These are phyloP conservation scores for Metschnikowia matae DNA, from an alignment of 805 yeast species.

Conservation along the genomic window DNA sequence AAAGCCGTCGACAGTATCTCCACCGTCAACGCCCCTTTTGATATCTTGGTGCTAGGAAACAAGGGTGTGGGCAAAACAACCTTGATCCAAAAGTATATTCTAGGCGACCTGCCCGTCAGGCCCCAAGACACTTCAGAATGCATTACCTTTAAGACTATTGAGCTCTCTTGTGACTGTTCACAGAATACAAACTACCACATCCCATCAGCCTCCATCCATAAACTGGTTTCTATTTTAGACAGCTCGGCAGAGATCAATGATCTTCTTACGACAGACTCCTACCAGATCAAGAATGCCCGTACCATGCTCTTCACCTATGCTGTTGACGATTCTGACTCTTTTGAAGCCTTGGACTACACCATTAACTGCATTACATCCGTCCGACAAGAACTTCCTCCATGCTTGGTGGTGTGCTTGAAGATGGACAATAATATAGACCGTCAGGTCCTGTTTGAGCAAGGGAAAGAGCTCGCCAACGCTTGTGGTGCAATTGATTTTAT, in stretches of 20 bases:
- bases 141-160: slow-evolving; percentile 8
- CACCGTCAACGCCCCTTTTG: slow-evolving; percentile 12
- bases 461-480: slow-evolving; percentile 22
- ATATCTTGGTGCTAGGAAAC: slow-evolving; percentile 16
- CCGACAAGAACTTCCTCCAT: slow-evolving; percentile 26
- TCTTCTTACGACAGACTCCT: slow-evolving; percentile 23
- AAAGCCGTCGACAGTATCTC: slow-evolving; percentile 12
- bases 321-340: slow-evolving; percentile 24
- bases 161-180: slow-evolving; percentile 2
- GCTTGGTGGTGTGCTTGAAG: slow-evolving; percentile 30
- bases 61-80: slow-evolving; percentile 16
- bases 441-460: slow-evolving; percentile 29
- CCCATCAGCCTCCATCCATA: slow-evolving; percentile 3
- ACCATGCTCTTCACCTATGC: slow-evolving; percentile 31
- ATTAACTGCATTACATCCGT: slow-evolving; percentile 22
- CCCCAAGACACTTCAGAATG: slow-evolving; percentile 10
- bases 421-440: slow-evolving; percentile 24
- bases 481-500: slow-evolving; percentile 25
- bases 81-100: slow-evolving; percentile 13
- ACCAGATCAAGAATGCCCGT: slow-evolving; percentile 28
- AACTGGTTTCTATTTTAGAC: slow-evolving; percentile 33
- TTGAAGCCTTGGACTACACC: slow-evolving; percentile 27
- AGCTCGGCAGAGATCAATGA: slow-evolving; percentile 23
- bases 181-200: background rate
- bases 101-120: slow-evolving; percentile 9